Conservation (phyloP, 2,329 filamentous ascomycete genomes). For the Cytospora chrysosperma region DNA sequence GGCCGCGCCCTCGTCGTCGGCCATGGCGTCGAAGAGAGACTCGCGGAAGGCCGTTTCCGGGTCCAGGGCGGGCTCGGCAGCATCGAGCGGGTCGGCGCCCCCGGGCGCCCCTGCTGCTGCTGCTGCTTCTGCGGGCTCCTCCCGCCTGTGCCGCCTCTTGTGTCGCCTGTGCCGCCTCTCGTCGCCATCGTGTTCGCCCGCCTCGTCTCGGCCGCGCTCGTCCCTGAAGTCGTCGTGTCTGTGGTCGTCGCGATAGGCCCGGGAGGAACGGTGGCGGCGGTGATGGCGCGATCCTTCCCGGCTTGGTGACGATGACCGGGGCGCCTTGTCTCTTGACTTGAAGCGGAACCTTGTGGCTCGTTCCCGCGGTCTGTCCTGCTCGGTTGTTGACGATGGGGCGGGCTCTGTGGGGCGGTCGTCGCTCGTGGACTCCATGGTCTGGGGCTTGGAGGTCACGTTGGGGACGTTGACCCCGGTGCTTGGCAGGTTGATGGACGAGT, state of each 20-base stretch:
- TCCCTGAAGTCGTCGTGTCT: conserved; percentile 22
- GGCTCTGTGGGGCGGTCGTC: neutral
- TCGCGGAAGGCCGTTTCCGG: conserved; percentile 81
- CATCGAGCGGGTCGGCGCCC: neutral
- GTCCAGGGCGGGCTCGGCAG: conserved; percentile 43
- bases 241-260: conserved; percentile 8
- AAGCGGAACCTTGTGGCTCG: conserved; percentile 40
- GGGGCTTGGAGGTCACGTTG: conserved; percentile 1
- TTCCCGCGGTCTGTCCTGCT: neutral
- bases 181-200: conserved; percentile 30
- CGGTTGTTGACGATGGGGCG: neutral
- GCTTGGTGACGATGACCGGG: conserved; percentile 24
- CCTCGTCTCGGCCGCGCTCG: conserved; percentile 28
- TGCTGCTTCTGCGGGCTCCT: neutral
- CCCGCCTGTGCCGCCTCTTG: neutral
- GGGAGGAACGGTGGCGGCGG: conserved; percentile 20
- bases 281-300: conserved; percentile 15
- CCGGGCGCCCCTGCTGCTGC: neutral
- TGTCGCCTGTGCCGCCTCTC: conserved; percentile 31
- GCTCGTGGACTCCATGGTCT: conserved; percentile 7
- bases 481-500: conserved; percentile 9
- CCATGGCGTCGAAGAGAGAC: conserved; percentile 94
- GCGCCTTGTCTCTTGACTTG: conserved; percentile 37
- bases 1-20: conserved; percentile 90
- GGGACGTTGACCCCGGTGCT: neutral